Conservation (phyloP, 352 stramenopile genomes). For the Pythium chondricola region DNA sequence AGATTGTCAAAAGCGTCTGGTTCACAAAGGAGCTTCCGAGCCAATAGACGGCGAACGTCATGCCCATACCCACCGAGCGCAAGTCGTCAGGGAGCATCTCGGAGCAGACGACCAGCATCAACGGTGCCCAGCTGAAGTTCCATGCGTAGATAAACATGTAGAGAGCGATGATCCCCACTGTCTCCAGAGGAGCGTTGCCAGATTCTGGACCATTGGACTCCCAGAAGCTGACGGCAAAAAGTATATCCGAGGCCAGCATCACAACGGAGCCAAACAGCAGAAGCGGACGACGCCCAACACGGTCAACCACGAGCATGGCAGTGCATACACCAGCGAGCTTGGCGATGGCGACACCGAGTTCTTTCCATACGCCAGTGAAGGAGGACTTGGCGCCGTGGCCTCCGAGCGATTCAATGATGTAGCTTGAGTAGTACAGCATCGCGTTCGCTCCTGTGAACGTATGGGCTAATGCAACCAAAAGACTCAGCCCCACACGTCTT, state of each 20-base stretch:
- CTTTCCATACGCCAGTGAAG: slow-evolving; percentile 32
- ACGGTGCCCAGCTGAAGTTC: slow-evolving; percentile 68
- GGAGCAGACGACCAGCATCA: slow-evolving; percentile 74
- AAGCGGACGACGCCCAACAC: slow-evolving; percentile 50
- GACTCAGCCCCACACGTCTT: slow-evolving; percentile 47
- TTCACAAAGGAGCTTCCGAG: slow-evolving; percentile 61
- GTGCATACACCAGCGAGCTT: slow-evolving; percentile 60
- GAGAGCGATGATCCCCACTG: slow-evolving; percentile 48
- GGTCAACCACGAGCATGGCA: slow-evolving; percentile 43
- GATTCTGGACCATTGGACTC: slow-evolving; percentile 16
- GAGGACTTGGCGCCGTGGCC: background rate
- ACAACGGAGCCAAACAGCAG: slow-evolving; percentile 46
- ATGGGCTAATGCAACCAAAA: slow-evolving; percentile 54
- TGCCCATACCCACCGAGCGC: slow-evolving; percentile 63
- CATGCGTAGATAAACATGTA: slow-evolving; percentile 71
- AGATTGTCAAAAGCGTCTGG: slow-evolving; percentile 59
- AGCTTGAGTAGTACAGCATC: slow-evolving; percentile 81
- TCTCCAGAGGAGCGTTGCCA: slow-evolving; percentile 17
- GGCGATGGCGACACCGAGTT: slow-evolving; percentile 54
- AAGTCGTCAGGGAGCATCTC: slow-evolving; percentile 61
- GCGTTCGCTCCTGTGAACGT: slow-evolving; percentile 62
- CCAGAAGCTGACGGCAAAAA: slow-evolving; percentile 55
- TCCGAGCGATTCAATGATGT: slow-evolving; percentile 48
- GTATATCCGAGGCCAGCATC: slow-evolving; percentile 44
- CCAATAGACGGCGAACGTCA: slow-evolving; percentile 72